Conservation (phyloP, 371 early-diverging fungal species). For the Mortierella sp. region DNA sequence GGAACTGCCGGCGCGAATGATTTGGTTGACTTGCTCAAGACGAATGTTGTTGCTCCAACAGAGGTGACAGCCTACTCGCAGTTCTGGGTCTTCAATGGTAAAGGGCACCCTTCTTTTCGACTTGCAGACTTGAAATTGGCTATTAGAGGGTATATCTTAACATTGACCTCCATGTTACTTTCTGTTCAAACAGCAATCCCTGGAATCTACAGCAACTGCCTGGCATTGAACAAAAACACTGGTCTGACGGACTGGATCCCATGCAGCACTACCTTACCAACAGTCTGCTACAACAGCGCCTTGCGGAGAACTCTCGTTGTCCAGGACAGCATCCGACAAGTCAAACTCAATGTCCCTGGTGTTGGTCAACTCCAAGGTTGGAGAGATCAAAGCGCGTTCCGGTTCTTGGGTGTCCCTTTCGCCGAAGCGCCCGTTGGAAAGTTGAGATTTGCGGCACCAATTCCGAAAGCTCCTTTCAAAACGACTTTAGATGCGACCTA, state of each 20-base stretch:
- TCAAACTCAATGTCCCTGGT: slow-evolving; percentile 32
- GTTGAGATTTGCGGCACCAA: slow-evolving; percentile 26
- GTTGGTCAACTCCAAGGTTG: slow-evolving; percentile 37
- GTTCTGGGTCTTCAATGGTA: slow-evolving; percentile 23
- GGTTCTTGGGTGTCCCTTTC: slow-evolving; percentile 46
- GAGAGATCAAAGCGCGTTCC: slow-evolving; percentile 36
- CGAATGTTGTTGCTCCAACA: background rate
- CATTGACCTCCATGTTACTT: too few relatives aligned
- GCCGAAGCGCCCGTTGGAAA: slow-evolving; percentile 39
- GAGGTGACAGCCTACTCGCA: slow-evolving; percentile 10
- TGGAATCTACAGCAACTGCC: background rate
- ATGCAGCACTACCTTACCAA: slow-evolving; percentile 11
- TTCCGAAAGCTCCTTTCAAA: slow-evolving; percentile 11
- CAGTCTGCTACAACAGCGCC: slow-evolving; percentile 19
- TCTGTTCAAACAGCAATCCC: background rate
- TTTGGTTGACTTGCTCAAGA: slow-evolving; percentile 1
- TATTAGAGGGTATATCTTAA: too few relatives aligned
- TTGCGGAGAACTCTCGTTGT: slow-evolving; percentile 21
- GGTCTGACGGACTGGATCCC: slow-evolving; percentile 17
- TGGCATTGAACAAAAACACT: slow-evolving; percentile 22
- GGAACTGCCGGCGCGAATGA: slow-evolving; percentile 10
- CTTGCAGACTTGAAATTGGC: too few relatives aligned
- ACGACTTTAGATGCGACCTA: slow-evolving; percentile 24
- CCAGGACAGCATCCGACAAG: slow-evolving; percentile 20
- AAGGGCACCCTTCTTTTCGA: background rate